Percentiles rank a stretch among this genome's conserved stretches.
Evolutionary conservation across 2,329 filamentous ascomycete species (phyloP).

Genomic region (Penicillium oxalicum): DNA sequence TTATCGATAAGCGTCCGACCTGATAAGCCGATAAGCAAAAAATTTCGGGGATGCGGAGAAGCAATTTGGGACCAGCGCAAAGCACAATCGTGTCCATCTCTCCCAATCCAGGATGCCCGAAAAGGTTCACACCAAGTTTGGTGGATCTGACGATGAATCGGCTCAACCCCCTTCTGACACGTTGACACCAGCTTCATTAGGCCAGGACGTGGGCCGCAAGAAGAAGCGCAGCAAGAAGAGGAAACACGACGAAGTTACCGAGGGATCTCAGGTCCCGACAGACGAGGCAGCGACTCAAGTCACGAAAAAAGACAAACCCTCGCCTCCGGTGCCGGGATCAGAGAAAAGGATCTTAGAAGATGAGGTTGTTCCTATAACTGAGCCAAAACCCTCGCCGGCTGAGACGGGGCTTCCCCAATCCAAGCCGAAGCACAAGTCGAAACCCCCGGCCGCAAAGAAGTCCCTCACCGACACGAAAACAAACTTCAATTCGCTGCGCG

Average conservation of each 20-base stretch:
- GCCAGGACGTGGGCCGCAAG: constrained; percentile 12
- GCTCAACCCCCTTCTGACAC: constrained; percentile 11
- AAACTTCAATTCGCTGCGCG: constrained; percentile 31
- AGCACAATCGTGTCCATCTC: not conserved
- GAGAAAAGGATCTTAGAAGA: constrained; percentile 1
- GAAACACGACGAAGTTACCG: constrained; percentile 24
- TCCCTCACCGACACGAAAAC: constrained; percentile 18
- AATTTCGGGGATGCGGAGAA: constrained; percentile 10
- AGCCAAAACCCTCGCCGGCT: not conserved
- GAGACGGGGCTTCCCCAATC: not conserved
- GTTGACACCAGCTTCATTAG: not conserved
- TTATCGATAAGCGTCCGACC: constrained; percentile 2
- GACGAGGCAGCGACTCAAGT: constrained; percentile 6
- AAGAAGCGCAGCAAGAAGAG: constrained; percentile 31
- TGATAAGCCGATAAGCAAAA: constrained; percentile 12
- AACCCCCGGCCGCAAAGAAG: constrained; percentile 2
- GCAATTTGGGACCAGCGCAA: not conserved
- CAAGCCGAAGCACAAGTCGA: constrained; percentile 10
- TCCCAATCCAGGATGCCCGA: constrained; percentile 35
- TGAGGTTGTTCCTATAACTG: not conserved
- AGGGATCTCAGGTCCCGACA: constrained; percentile 7
- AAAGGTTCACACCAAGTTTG: constrained; percentile 37
- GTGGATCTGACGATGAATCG: constrained; percentile 26
- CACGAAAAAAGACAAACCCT: not conserved
- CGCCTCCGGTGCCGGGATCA: not conserved